Evolutionary conservation across 768 basidiomycete species (phyloP).

Genomic region (Termitomyces sp.): DNA sequence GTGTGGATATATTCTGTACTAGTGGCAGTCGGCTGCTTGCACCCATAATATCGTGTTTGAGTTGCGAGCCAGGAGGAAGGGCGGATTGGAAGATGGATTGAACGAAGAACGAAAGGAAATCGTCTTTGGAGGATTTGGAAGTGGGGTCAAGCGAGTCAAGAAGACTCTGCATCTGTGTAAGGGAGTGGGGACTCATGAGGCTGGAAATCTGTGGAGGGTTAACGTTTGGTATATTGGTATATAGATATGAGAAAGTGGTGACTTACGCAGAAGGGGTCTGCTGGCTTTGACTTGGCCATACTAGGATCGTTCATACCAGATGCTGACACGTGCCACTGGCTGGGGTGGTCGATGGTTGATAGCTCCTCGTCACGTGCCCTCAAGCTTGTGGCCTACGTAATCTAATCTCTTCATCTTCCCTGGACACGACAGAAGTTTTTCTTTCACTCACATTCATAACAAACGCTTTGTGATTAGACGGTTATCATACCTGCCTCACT

Average conservation of each 20-base stretch:
- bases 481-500: no score
- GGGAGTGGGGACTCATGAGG: not conserved
- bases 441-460: no score
- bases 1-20: not conserved
- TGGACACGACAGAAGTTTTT: no score
- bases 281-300: not conserved
- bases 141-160: not conserved
- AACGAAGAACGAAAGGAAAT: not conserved
- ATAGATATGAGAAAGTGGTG: no score
- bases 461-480: no score
- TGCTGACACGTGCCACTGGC: not conserved
- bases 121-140: not conserved
- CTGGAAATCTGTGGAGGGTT: not conserved
- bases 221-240: not conserved
- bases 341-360: not conserved
- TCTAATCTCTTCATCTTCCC: no score
- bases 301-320: not conserved
- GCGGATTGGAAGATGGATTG: not conserved
- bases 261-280: not conserved
- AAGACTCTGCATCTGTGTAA: not conserved
- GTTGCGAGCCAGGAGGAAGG: not conserved
- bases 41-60: not conserved
- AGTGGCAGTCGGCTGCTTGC: not conserved
- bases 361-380: no score
- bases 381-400: no score